These are phyloP conservation scores for Dimargaris verticillata DNA, from an alignment of 192 early-diverging fungal species.

Conservation along the genomic window DNA sequence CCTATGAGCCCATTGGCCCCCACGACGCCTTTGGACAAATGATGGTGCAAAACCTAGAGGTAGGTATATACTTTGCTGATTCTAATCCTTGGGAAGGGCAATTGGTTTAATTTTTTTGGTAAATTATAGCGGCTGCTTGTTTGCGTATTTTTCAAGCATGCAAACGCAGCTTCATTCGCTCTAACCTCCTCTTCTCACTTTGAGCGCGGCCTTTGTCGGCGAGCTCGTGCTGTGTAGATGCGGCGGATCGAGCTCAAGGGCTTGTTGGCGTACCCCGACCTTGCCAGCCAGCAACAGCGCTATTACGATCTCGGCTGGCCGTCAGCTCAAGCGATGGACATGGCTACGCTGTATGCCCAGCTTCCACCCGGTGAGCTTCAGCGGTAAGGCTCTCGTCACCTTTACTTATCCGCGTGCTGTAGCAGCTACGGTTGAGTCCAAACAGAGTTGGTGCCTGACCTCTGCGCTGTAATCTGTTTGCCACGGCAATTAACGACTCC, in stretches of 20 bases:
- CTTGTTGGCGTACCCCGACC: conserved; percentile 47
- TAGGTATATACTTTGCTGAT: conserved; percentile 9
- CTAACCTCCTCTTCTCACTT: too few relatives aligned
- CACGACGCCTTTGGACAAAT: conserved; percentile 77
- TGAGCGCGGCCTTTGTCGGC: too few relatives aligned
- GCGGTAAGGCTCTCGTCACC: not conserved
- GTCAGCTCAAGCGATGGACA: conserved; percentile 34
- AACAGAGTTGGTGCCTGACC: too few relatives aligned
- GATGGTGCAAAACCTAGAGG: conserved; percentile 78
- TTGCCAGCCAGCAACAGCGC: conserved; percentile 53
- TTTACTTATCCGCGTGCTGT: too few relatives aligned
- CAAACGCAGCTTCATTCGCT: too few relatives aligned
- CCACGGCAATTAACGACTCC: too few relatives aligned
- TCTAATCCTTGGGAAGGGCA: too few relatives aligned
- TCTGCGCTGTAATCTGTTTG: too few relatives aligned
- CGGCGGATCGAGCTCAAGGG: conserved; percentile 69
- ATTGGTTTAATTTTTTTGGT: too few relatives aligned
- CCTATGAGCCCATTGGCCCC: conserved; percentile 88
- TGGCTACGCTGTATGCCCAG: conserved; percentile 21
- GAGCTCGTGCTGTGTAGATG: conserved; percentile 12
- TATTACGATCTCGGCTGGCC: conserved; percentile 47
- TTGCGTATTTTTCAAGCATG: too few relatives aligned
- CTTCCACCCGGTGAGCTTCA: conserved; percentile 14
- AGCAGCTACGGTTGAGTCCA: too few relatives aligned
- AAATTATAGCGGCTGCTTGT: too few relatives aligned